Conservation (phyloP, 352 stramenopile species). For the Phytophthora quininea region DNA sequence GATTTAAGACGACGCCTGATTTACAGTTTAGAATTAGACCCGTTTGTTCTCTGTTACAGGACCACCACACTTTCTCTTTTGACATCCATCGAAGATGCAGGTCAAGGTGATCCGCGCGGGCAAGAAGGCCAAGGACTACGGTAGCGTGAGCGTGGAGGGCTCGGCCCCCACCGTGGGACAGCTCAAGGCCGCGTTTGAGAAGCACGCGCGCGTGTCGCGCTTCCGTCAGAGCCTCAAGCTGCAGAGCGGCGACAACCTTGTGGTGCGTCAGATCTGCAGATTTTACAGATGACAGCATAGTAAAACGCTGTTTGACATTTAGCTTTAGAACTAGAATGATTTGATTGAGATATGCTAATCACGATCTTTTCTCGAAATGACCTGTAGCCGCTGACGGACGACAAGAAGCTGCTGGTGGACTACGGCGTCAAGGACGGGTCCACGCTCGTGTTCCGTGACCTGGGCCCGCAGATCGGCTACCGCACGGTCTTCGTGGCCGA, state of each 20-base stretch:
- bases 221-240: conserved; percentile 75
- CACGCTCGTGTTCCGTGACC: conserved; percentile 77
- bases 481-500: conserved; percentile 88
- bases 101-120: conserved; percentile 67
- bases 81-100: conserved; percentile 46
- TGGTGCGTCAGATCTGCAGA: conserved; percentile 21
- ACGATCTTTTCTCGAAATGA: not conserved
- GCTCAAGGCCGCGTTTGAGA: conserved; percentile 70
- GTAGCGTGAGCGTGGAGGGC: conserved; percentile 42
- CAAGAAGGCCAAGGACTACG: conserved; percentile 63
- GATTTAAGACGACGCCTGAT: no score
- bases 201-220: conserved; percentile 49
- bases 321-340: not conserved
- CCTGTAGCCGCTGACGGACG: conserved; percentile 55
- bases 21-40: no score
- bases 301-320: not conserved
- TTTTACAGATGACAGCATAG: not conserved
- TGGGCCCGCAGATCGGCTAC: conserved; percentile 89
- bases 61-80: not conserved
- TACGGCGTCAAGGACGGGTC: conserved; percentile 60
- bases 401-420: conserved; percentile 56
- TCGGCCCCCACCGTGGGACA: conserved; percentile 44
- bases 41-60: not conserved
- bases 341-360: not conserved
- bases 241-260: conserved; percentile 33